Conservation (phyloP, 768 basidiomycete genomes). For the Boletus sp. region DNA sequence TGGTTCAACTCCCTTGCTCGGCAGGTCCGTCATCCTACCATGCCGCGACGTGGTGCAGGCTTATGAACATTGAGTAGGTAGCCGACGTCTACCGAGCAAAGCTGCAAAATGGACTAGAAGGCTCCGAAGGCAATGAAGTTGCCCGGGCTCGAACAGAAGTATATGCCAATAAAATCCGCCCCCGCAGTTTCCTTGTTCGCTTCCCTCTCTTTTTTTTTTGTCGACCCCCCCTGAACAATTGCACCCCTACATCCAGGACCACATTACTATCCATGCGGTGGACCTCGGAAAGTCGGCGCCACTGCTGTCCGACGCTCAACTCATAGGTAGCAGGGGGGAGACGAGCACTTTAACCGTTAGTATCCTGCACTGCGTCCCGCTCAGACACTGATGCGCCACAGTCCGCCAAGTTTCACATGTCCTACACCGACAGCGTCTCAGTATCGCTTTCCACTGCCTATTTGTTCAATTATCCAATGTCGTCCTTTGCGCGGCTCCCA, state of each 20-base stretch:
- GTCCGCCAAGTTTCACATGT: constrained; percentile 80
- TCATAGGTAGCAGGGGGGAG: constrained; percentile 24
- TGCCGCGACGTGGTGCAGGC: background rate
- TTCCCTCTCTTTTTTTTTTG: background rate
- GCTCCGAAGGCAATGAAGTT: constrained; percentile 77
- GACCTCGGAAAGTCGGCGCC: constrained; percentile 83
- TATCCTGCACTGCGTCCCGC: background rate
- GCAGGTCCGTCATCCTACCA: constrained; percentile 51
- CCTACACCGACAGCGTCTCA: constrained; percentile 80
- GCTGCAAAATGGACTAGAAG: constrained; percentile 65
- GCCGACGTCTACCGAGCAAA: constrained; percentile 73
- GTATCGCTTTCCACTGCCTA: constrained; percentile 80
- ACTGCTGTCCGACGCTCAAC: constrained; percentile 64
- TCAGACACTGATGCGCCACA: constrained; percentile 33
- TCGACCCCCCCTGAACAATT: background rate
- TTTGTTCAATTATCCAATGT: constrained; percentile 81
- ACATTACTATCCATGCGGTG: constrained; percentile 81
- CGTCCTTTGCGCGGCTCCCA: constrained; percentile 78
- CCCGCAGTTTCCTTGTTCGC: constrained; percentile 63
- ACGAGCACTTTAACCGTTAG: constrained; percentile 31
- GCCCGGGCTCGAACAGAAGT: constrained; percentile 76
- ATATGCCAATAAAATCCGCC: constrained; percentile 76
- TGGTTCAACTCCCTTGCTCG: constrained; percentile 88
- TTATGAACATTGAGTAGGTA: constrained; percentile 40
- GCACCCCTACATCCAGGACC: constrained; percentile 52